Conservation (phyloP, 495 filamentous ascomycete genomes). For the Rostrohypoxylon terebratum region DNA sequence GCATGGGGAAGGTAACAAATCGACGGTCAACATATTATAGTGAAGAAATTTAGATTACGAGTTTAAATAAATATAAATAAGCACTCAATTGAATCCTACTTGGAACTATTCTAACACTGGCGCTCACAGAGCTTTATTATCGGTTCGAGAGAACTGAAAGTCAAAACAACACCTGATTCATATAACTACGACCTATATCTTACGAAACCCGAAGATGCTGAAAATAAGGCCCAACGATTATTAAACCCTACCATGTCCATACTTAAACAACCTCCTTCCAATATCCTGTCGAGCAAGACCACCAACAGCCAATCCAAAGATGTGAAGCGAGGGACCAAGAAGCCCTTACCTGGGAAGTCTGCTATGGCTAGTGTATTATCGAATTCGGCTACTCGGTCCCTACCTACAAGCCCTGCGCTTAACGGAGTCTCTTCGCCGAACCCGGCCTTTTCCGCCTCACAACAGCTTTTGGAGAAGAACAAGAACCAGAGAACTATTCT, state of each 20-base stretch:
- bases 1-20: neutral
- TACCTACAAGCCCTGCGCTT: constrained; percentile 73
- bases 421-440: constrained; percentile 63
- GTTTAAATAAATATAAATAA: neutral
- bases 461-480: constrained; percentile 63
- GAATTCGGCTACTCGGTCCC: constrained; percentile 62
- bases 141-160: constrained; percentile 52
- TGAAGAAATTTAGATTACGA: neutral
- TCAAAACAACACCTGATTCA: constrained; percentile 50
- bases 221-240: constrained; percentile 50
- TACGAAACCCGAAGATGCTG: constrained; percentile 48
- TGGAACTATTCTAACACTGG: constrained; percentile 17
- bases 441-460: constrained; percentile 63
- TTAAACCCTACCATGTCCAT: constrained; percentile 61
- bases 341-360: constrained; percentile 58
- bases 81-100: constrained; percentile 28
- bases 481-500: constrained; percentile 70
- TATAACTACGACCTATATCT: constrained; percentile 60
- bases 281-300: constrained; percentile 10
- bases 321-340: constrained; percentile 46
- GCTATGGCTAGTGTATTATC: constrained; percentile 49
- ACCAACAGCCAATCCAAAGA: constrained; percentile 35
- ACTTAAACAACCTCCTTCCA: constrained; percentile 42
- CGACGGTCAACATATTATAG: neutral
- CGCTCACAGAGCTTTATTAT: constrained; percentile 54